phyloP scores from a whole-genome alignment of 2,329 filamentous ascomycete species.

The Macrophomina pseudophaseolina region DNA sequence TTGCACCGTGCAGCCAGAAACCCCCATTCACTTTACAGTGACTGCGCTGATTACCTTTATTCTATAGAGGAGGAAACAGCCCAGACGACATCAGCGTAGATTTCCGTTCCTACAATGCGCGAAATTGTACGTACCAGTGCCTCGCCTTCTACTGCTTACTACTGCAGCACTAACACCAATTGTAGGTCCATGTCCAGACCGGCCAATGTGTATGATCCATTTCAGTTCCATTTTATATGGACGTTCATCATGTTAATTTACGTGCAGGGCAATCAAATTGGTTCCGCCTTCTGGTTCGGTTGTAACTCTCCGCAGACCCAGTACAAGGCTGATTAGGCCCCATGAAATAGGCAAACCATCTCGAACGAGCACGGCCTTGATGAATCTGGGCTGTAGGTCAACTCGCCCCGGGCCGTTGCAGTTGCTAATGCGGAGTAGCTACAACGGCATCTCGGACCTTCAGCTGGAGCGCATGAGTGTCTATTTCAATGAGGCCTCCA shows the following conservation, averaged over 20 bases:
- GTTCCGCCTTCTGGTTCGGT: slow-evolving; percentile 96
- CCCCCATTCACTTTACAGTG: not conserved
- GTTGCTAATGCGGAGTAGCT: slow-evolving; percentile 59
- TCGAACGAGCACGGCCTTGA: slow-evolving; percentile 87
- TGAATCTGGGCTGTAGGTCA: slow-evolving; percentile 87
- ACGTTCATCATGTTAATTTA: slow-evolving; percentile 32
- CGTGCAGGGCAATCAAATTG: slow-evolving; percentile 96
- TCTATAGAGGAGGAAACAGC: not conserved
- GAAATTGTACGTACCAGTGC: slow-evolving; percentile 67
- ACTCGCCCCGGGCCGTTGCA: not conserved
- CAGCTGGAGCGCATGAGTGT: slow-evolving; percentile 99
- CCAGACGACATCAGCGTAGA: too few species aligned
- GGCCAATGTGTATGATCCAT: slow-evolving; percentile 84
- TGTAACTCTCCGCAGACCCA: not conserved
- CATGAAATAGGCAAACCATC: slow-evolving; percentile 56
- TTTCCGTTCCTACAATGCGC: slow-evolving; percentile 61
- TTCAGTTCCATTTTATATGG: not conserved
- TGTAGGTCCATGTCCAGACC: slow-evolving; percentile 98
- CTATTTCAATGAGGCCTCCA: slow-evolving; percentile 98
- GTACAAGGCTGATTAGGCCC: slow-evolving; percentile 16
- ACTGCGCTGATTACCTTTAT: not conserved
- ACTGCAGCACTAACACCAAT: slow-evolving; percentile 36
- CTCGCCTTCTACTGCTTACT: slow-evolving; percentile 43
- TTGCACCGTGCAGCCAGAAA: not conserved
- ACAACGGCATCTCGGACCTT: slow-evolving; percentile 97